Conservation (phyloP, 257 asterid species). For the Verbena officinalis region DNA sequence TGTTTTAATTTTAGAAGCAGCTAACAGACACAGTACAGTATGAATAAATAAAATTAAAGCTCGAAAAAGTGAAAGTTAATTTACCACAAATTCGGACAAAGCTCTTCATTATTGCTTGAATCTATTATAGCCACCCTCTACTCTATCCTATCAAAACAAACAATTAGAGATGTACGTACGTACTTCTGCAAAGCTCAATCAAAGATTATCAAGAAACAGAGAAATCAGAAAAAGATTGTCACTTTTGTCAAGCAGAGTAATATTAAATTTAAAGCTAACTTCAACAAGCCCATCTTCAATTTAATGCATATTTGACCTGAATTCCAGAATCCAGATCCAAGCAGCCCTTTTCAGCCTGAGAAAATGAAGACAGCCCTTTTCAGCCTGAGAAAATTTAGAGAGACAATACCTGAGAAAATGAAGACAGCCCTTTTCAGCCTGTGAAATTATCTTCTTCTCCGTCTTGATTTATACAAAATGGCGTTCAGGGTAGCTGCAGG, state of each 20-base stretch:
- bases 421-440: not conserved
- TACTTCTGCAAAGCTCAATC: not conserved
- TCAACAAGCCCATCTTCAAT: not conserved
- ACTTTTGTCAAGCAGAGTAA: not conserved
- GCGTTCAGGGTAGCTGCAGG: not conserved
- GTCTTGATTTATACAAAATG: not conserved
- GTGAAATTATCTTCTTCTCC: not conserved
- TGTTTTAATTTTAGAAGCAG: not conserved
- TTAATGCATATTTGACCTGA: not conserved
- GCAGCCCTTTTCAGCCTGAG: constrained; percentile 1
- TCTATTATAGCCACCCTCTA: not conserved
- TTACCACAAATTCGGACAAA: constrained; percentile 26
- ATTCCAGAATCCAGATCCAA: too few relatives aligned
- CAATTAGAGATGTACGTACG: not conserved
- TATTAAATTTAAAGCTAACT: not conserved
- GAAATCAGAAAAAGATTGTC: not conserved
- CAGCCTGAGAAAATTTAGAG: not conserved
- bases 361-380: not conserved
- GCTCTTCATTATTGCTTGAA: constrained; percentile 17
- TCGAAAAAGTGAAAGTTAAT: not conserved
- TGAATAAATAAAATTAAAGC: not conserved
- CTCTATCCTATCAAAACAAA: not conserved
- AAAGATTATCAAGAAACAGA: not conserved
- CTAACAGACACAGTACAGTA: too few relatives aligned
- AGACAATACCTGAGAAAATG: not conserved